Conservation (phyloP, 73 alveolate species). For the Paramecium caudatum region DNA sequence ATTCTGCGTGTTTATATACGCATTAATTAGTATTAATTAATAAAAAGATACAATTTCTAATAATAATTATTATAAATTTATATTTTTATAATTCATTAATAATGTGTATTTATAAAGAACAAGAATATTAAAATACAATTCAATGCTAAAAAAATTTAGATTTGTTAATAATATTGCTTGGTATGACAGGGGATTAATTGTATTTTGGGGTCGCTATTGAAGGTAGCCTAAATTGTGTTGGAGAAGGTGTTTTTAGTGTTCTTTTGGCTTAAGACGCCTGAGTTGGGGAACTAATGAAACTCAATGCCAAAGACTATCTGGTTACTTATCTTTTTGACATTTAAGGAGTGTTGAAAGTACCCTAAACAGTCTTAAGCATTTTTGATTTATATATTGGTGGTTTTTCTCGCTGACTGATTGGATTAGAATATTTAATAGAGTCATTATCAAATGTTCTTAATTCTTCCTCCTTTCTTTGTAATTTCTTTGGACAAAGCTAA, state of each 20-base stretch:
- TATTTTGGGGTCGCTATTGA: neutral
- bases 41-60: no score
- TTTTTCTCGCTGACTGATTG: neutral
- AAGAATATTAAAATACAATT: no score
- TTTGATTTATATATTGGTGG: neutral
- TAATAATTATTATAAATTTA: no score
- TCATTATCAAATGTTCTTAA: neutral
- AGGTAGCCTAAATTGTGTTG: neutral
- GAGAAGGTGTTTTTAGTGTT: conserved; percentile 50
- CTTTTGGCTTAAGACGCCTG: neutral
- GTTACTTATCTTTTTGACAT: conserved; percentile 14
- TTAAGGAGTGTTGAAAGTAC: neutral
- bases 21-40: no score
- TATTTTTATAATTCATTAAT: no score
- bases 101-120: no score
- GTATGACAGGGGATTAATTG: neutral
- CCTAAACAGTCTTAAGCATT: conserved; percentile 29
- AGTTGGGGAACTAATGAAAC: neutral
- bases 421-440: neutral
- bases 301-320: neutral
- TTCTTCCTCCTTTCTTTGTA: neutral
- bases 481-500: neutral
- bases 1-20: no score
- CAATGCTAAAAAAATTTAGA: conserved; percentile 27
- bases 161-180: conserved; percentile 9